Evolutionary conservation across 2,329 filamentous ascomycete species (phyloP).

Genomic region (Dactylonectria macrodidyma): DNA sequence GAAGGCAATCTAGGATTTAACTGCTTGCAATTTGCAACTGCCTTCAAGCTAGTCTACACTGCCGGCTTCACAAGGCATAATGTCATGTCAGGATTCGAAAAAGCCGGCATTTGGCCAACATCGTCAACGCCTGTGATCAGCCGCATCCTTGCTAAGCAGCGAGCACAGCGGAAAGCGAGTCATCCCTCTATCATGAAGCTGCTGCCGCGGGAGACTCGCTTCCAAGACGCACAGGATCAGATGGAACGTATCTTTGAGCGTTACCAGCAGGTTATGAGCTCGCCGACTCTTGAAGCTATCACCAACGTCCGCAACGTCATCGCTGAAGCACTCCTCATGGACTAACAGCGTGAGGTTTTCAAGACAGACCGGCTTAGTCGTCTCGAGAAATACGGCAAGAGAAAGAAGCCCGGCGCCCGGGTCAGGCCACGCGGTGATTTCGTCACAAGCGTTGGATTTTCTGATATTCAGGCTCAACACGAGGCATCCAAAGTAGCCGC

Average conservation of each 20-base stretch:
- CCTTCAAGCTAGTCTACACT: neutral
- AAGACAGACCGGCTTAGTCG: neutral
- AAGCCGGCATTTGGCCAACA: slow-evolving; percentile 2
- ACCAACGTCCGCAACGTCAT: slow-evolving; percentile 6
- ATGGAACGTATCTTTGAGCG: neutral
- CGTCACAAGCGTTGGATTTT: slow-evolving; percentile 5
- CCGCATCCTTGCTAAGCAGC: neutral
- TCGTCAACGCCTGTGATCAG: neutral
- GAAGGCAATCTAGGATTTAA: slow-evolving; percentile 3
- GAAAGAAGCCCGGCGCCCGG: neutral
- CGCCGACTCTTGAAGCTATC: slow-evolving; percentile 7
- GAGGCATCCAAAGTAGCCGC: no score
- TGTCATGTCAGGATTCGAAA: slow-evolving; percentile 3
- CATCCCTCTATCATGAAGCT: slow-evolving; percentile 3
- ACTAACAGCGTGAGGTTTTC: slow-evolving; percentile 4
- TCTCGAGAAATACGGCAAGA: slow-evolving; percentile 7
- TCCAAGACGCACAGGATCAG: slow-evolving; percentile 1
- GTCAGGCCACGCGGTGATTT: slow-evolving; percentile 3
- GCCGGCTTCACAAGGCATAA: neutral
- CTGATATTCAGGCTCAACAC: neutral
- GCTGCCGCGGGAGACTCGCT: neutral
- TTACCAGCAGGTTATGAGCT: slow-evolving; percentile 10
- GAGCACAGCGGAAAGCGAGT: slow-evolving; percentile 1
- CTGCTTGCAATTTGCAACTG: neutral
- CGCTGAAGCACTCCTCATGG: neutral